These are phyloP conservation scores for Citrus hindsii DNA, from an alignment of 345 rosid genomes.

Conservation along the genomic window DNA sequence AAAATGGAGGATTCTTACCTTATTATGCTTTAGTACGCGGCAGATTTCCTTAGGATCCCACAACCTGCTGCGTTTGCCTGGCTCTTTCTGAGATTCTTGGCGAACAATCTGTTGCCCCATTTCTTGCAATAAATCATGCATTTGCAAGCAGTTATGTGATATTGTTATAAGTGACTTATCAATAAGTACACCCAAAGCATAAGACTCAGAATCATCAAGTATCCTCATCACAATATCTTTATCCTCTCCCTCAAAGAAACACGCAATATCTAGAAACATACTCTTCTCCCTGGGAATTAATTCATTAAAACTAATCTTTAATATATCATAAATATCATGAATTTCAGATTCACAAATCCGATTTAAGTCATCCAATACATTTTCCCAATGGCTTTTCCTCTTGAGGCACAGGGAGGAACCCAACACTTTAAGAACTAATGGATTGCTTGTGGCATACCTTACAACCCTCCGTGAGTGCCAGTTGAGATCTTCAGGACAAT, in stretches of 20 bases:
- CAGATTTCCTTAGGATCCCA: background rate
- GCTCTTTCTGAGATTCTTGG: background rate
- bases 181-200: background rate
- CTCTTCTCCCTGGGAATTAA: constrained; percentile 10
- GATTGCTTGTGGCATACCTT: constrained; percentile 12
- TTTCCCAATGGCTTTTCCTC: background rate
- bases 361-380: background rate
- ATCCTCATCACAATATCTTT: constrained; percentile 16
- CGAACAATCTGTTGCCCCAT: constrained; percentile 7
- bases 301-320: constrained; percentile 18
- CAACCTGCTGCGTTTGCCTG: constrained; percentile 13
- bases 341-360: background rate
- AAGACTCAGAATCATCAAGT: background rate
- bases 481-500: background rate
- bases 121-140: constrained; percentile 43
- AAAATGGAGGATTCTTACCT: background rate
- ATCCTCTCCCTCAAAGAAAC: constrained; percentile 31
- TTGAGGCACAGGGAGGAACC: background rate
- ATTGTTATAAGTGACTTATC: constrained; percentile 35
- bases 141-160: constrained; percentile 14
- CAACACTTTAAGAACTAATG: background rate
- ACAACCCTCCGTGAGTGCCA: background rate
- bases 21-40: background rate
- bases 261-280: constrained; percentile 47
- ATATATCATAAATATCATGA: background rate